Conservation (phyloP, 1,284 basidiomycete genomes). For the Malassezia dermatis region DNA sequence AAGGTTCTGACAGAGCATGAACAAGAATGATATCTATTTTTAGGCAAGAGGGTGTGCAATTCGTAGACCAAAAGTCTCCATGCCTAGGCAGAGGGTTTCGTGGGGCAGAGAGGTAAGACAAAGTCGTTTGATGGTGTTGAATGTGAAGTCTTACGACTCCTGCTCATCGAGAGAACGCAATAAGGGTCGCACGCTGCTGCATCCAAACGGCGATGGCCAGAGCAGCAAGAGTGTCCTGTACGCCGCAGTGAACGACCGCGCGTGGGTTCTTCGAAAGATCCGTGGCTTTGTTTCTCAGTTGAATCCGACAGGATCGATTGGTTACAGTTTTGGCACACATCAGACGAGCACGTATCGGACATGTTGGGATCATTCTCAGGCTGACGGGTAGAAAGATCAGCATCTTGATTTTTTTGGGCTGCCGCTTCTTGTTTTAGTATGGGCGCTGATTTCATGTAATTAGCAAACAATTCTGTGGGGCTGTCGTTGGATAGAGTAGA, state of each 20-base stretch:
- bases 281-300: not conserved
- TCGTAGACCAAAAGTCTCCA: not conserved
- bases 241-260: slow-evolving; percentile 2
- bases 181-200: not conserved
- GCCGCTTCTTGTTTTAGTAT: not conserved
- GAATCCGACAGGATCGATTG: not conserved
- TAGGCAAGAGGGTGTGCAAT: not conserved
- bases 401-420: not conserved
- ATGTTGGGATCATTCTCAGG: not conserved
- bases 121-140: not conserved
- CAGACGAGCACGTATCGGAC: not conserved
- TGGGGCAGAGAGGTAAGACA: not conserved
- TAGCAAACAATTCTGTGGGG: not conserved
- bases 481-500: not conserved
- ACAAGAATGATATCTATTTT: not conserved
- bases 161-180: not conserved
- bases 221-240: not conserved
- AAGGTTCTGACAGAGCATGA: not conserved
- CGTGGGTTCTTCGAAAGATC: not conserved
- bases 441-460: not conserved
- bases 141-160: not conserved
- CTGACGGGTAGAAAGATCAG: not conserved
- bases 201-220: not conserved
- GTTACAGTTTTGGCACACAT: not conserved
- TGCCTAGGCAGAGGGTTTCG: not conserved